A percentile compares a stretch with the other conserved stretches of the same genome.
phyloP scores from a whole-genome alignment of 352 stramenopile species.

The Globisporangium radiosum region DNA sequence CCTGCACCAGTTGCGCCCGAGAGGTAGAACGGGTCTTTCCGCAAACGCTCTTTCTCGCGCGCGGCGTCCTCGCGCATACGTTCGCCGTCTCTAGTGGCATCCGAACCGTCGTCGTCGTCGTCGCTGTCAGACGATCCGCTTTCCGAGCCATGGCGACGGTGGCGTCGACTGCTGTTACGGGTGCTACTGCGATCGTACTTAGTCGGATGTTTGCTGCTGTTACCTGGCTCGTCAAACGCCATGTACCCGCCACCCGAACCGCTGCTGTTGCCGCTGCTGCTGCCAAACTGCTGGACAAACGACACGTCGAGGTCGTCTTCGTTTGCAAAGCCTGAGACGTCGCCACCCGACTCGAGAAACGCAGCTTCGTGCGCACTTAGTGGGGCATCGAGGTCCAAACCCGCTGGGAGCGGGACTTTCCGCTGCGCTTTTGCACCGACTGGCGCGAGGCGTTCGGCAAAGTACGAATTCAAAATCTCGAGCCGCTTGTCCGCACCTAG shows the following conservation, averaged over 20 bases:
- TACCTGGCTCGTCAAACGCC: constrained; percentile 16
- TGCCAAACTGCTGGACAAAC: constrained; percentile 54
- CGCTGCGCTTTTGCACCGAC: constrained; percentile 89
- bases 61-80: neutral
- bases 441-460: constrained; percentile 76
- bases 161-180: constrained; percentile 17
- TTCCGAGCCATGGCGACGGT: constrained; percentile 34
- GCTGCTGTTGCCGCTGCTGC: constrained; percentile 5
- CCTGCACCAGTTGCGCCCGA: constrained; percentile 37
- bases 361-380: constrained; percentile 51
- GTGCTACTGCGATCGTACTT: constrained; percentile 19
- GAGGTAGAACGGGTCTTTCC: constrained; percentile 80
- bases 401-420: constrained; percentile 87
- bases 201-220: constrained; percentile 6
- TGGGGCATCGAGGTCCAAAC: constrained; percentile 57
- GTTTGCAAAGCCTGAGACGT: constrained; percentile 48
- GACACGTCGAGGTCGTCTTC: constrained; percentile 80
- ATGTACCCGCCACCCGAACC: constrained; percentile 9
- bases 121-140: constrained; percentile 31
- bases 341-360: constrained; percentile 71
- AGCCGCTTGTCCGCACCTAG: constrained; percentile 39
- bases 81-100: constrained; percentile 19
- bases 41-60: constrained; percentile 55
- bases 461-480: constrained; percentile 66
- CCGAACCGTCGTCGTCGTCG: constrained; percentile 15